phyloP scores from a whole-genome alignment of 352 stramenopile species.

The Pythium guiyangense region DNA sequence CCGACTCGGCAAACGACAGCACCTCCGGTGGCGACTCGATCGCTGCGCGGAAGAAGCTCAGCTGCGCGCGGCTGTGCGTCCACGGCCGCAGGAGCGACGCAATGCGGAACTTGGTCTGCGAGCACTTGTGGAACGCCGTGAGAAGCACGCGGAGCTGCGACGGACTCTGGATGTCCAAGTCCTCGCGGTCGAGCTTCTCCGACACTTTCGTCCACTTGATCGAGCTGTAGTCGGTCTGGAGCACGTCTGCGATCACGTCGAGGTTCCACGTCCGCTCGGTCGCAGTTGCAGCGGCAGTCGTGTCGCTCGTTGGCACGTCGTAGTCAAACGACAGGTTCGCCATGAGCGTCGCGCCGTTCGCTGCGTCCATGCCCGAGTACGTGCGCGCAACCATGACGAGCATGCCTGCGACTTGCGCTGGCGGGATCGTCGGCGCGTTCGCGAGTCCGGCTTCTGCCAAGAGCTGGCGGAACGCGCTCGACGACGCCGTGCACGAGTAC shows the following conservation, averaged over 20 bases:
- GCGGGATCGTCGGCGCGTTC: slow-evolving; percentile 79
- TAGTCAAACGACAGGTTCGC: slow-evolving; percentile 79
- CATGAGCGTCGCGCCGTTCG: slow-evolving; percentile 74
- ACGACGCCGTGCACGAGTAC: slow-evolving; percentile 75
- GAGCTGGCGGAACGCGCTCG: slow-evolving; percentile 78
- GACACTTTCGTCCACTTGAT: slow-evolving; percentile 86
- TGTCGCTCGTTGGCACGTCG: slow-evolving; percentile 27
- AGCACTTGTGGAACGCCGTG: slow-evolving; percentile 76
- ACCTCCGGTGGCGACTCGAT: slow-evolving; percentile 80
- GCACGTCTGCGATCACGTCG: slow-evolving; percentile 80
- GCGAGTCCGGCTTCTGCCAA: slow-evolving; percentile 76
- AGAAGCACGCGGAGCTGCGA: slow-evolving; percentile 69
- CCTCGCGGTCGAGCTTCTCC: slow-evolving; percentile 80
- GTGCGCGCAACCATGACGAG: slow-evolving; percentile 84
- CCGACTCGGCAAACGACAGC: slow-evolving; percentile 73
- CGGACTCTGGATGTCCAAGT: slow-evolving; percentile 58
- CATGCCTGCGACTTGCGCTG: slow-evolving; percentile 85
- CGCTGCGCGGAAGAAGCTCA: slow-evolving; percentile 71
- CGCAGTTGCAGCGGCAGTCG: slow-evolving; percentile 19
- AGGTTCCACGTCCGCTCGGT: slow-evolving; percentile 54
- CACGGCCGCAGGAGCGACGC: slow-evolving; percentile 67
- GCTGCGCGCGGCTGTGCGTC: slow-evolving; percentile 75
- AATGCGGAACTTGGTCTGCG: slow-evolving; percentile 77
- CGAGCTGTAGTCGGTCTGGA: slow-evolving; percentile 79
- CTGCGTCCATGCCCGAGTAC: slow-evolving; percentile 57